Conservation (phyloP, 495 filamentous ascomycete genomes). For the Daldinia caldariorum region DNA sequence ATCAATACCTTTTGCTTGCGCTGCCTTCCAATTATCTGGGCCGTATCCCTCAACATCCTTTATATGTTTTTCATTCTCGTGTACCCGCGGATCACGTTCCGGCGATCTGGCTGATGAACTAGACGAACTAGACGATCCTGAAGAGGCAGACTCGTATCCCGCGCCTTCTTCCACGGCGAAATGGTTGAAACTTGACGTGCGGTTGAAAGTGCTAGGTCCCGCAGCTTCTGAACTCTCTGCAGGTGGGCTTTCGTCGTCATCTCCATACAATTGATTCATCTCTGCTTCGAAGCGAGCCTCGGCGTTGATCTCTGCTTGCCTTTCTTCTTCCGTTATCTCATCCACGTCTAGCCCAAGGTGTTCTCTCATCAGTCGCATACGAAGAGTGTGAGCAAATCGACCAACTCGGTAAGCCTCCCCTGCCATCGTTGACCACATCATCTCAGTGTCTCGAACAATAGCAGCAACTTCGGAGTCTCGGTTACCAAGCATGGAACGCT, state of each 20-base stretch:
- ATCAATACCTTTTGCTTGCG: slow-evolving; percentile 63
- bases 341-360: slow-evolving; percentile 96
- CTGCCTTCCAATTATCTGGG: slow-evolving; percentile 70
- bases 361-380: slow-evolving; percentile 94
- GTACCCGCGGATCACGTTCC: slow-evolving; percentile 70
- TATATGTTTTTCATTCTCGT: slow-evolving; percentile 69
- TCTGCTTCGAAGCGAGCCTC: slow-evolving; percentile 62
- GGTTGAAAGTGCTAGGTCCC: slow-evolving; percentile 26
- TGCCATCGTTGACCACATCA: slow-evolving; percentile 92
- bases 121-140: slow-evolving; percentile 35
- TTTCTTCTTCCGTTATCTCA: slow-evolving; percentile 84
- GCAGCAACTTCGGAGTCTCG: slow-evolving; percentile 94
- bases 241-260: slow-evolving; percentile 48
- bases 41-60: slow-evolving; percentile 83
- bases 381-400: slow-evolving; percentile 89
- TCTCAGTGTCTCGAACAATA: slow-evolving; percentile 91
- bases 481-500: slow-evolving; percentile 91
- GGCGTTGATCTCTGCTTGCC: slow-evolving; percentile 62
- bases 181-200: slow-evolving; percentile 78
- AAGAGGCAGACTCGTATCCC: slow-evolving; percentile 54
- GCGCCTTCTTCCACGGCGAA: slow-evolving; percentile 73
- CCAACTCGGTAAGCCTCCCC: slow-evolving; percentile 89
- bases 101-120: slow-evolving; percentile 52
- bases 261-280: slow-evolving; percentile 63
- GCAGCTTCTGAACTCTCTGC: slow-evolving; percentile 43